Base-by-base conservation (phyloP, 176 grass and related monocot genomes). In the Musa beccarii region DNA sequence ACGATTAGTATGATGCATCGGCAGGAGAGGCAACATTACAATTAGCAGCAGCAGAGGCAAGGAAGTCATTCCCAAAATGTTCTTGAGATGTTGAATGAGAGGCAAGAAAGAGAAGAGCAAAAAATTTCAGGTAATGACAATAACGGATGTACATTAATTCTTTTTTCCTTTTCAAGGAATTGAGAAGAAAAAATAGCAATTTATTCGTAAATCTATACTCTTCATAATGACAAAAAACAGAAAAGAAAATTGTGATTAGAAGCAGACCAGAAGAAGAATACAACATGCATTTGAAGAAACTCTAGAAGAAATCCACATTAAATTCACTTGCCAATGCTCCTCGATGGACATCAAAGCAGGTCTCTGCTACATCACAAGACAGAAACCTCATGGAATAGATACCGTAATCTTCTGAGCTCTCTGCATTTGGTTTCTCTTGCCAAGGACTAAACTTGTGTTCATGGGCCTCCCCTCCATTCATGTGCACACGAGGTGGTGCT, bases 231-330 rank as follows among this genome's bases (percentile, higher is more conserved):
- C 5, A 61, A 20, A 51, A 50, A 49, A 8, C 29, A 51, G 8
- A 51, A 10, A 70, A 70, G 26, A 50, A 20, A 70, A 66, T 25
- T 28, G 63, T 66, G 22, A 66, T 66, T 4, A 66, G 20, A 14
- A 66, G 25, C 23, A 66, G 23, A 12, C 11, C 22, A 14, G 3
- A 51, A 70, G 68, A 15, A 50, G 23, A 70, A n/a, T 49, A 4
- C n/a, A 70, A 50, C 68, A 70, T 51, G 15, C 24, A 70, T 34
- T 3, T 69, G 9, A 49, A 10, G 34, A 51, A 79, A 71, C 17
- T 49, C 87, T 70, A 92, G 15, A 84, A 92, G 74, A 85, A 92
- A 34, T 96, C 92, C 79, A 96, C 71, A 79, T 90, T 85, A 81
- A 96, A 89, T 14, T 93, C 91, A 74, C 76, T 82, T 49, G 81